Conservation (phyloP, 495 filamentous ascomycete species). For the Lentithecium fluviatile region DNA sequence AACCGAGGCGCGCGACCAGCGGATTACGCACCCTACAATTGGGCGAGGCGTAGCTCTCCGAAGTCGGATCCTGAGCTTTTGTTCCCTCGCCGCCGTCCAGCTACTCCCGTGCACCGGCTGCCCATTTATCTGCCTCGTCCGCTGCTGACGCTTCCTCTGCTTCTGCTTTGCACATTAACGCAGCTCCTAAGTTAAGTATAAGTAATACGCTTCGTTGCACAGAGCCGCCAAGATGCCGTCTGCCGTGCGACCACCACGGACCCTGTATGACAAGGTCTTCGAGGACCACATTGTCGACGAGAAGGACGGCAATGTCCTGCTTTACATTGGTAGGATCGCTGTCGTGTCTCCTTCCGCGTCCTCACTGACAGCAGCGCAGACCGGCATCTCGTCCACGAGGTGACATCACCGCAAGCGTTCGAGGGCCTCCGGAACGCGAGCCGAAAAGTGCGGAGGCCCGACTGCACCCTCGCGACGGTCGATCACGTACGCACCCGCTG, state of each 20-base stretch:
- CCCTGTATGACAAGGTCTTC: conserved; percentile 98
- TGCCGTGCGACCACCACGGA: conserved; percentile 73
- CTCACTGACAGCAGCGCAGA: conserved; percentile 49
- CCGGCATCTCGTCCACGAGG: conserved; percentile 95
- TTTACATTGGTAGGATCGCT: conserved; percentile 80
- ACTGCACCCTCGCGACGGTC: conserved; percentile 94
- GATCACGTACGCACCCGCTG: conserved; percentile 73
- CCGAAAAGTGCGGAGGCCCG: conserved; percentile 83
- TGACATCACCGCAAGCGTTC: conserved; percentile 98
- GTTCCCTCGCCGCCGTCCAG: conserved; percentile 1
- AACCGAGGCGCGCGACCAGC: no score
- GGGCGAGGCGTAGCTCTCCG: conserved; percentile 8
- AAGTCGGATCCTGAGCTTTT: conserved; percentile 19
- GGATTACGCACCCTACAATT: no score
- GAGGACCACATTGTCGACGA: conserved; percentile 90
- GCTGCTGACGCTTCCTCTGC: not conserved
- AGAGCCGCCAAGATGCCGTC: conserved; percentile 62
- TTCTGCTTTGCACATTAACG: not conserved
- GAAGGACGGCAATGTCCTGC: conserved; percentile 84
- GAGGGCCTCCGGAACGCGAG: conserved; percentile 87
- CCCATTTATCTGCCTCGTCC: conserved; percentile 4
- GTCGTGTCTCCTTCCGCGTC: conserved; percentile 12
- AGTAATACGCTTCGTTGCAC: not conserved
- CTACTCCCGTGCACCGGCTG: conserved; percentile 22
- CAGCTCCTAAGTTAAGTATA: no score